Base-by-base conservation (phyloP, 1,284 basidiomycete genomes). In the Leccinum proliferum region DNA sequence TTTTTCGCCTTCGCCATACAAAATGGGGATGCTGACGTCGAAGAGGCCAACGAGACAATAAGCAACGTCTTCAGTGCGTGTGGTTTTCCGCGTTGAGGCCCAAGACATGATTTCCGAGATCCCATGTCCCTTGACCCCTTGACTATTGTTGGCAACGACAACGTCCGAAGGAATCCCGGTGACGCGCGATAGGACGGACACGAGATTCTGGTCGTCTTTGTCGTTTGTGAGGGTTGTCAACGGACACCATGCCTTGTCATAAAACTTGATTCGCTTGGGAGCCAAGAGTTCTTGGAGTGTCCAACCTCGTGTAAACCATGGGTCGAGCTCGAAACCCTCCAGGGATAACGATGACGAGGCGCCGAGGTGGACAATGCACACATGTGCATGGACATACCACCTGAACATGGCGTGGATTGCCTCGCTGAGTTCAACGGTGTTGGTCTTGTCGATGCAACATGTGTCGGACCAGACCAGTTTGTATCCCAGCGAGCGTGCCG, bases 271-370 rank as follows among this genome's bases (percentile, higher is more conserved):
- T 7, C 56, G 66, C n/a, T 21, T 56, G 3, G 70, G 63, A 0
- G 72, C 70, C 35, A 72, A 34, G 43, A 72, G 68, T 15, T 72
- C 70, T 29, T 74, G 70, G 1, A 74, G 60, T 1, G 71, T 73
- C 70, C 70, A 74, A 5, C 70, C 70, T 2, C 67, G 69, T 18
- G 14, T 65, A 10, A 72, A 72, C 73, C 70, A 72, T 15, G 60
- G 52, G 4, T 74, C 73, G 3, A 4, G 18, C n/a, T 58, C 60
- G 4, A 72, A 67, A 14, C 72, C 62, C 12, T 32, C 35, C 59
- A 52, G 18, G 9, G 62, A 63, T 1, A 9, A 59, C 7, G 72
- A 70, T 1, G 8, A 59, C 6, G 72, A 70, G 18, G 43, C n/a
- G 0, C 61, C 61, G 6, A 75, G 66, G 52, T 75, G 62, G 32